Evolutionary conservation across 2,329 filamentous ascomycete genomes (phyloP), one percentile per base, ranked within the genome.

Genomic region (Endoconidiophora laricicola): DNA sequence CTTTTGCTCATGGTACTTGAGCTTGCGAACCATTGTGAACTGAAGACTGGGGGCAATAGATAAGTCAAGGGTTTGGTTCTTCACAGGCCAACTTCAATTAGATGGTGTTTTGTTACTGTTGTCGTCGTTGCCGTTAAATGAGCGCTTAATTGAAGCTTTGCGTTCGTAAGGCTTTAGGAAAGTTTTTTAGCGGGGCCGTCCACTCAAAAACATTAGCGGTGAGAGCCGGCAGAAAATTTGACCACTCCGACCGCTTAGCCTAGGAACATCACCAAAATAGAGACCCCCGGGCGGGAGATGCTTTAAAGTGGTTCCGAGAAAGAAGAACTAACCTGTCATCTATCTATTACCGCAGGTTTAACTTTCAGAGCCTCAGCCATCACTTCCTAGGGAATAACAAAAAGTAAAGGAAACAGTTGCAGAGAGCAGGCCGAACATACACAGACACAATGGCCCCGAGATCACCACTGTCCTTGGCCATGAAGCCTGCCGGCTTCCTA

Each of bases 1-100:
- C 74, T 91, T 93, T 64, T 91, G 79, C 79, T 98, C 91, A 68
- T 95, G 90, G 68, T 94, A 78, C 69, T 95, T 96, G 62, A 98
- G 79, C 71, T 94, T 87, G 59, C 91, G 83, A 58, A 94, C 86
- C 91, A 96, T 96, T 44, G 22, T 37, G 12, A 44, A 33, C 38
- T 10, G 18, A 40, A 6, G 16, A 33, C 23, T 41, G 40, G 37
- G 38, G 37, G 4, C n/a, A 24, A 39, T 7, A 20, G 42, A 44
- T 12, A 7, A 42, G 38, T n/a, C 3, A 48, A 24, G 20, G n/a
- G 12, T 16, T 29, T 20, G 7, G 23, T 22, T 37, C 9, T n/a
- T 18, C 4, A 22, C 6, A 9, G 14, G 22, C 22, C 33, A 14
- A 43, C 36, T 40, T 45, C 10, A 33, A 26, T 10, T 33, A 33